Evolutionary conservation across 345 rosid genomes (phyloP), one percentile per base, ranked within the genome.

Genomic region (Hypericum perforatum): DNA sequence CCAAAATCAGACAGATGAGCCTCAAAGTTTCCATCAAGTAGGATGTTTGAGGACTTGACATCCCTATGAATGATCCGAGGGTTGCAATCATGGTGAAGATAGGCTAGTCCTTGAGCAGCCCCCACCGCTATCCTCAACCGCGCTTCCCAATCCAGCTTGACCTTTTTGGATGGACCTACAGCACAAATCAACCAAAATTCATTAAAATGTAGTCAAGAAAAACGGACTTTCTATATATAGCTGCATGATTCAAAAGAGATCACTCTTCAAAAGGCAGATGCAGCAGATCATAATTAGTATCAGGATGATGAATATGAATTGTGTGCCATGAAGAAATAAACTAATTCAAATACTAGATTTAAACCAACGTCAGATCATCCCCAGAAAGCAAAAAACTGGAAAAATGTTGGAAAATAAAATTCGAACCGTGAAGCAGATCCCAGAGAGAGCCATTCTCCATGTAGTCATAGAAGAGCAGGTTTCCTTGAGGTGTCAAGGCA

Each of bases 371-470:
- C 32, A 4, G 1, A 22, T 22, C 32, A 22, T 22, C 32, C 32
- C 1, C 32, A 22, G 32, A 22, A 22, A 22, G 4, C 32, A 22
- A 4, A 4, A 22, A 22, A 22, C 1, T 22, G 1, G 4, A 1
- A 22, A 22, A 22, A 22, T 22, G 4, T 22, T 4, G 38, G 5
- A 44, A 44, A 11, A 6, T 29, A 53, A 46, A 39, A 7, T 11
- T 62, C 82, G 49, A 43, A 85, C 98, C 98, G 59, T 92, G 98
- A 46, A 91, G 85, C 52, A 84, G 92, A 75, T 92, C 96, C 95
- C 95, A 92, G 7, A 92, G 73, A 22, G 98, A 92, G 46, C 98
- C 98, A 63, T 83, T 92, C 66, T 74, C 82, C 98, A 92, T 85
- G 70, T 82, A 92, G 59, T 92, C 98, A 61, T 92, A 92, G 72